Conservation (phyloP, 371 early-diverging fungal genomes). For the Dinochytrium kinnereticum region DNA sequence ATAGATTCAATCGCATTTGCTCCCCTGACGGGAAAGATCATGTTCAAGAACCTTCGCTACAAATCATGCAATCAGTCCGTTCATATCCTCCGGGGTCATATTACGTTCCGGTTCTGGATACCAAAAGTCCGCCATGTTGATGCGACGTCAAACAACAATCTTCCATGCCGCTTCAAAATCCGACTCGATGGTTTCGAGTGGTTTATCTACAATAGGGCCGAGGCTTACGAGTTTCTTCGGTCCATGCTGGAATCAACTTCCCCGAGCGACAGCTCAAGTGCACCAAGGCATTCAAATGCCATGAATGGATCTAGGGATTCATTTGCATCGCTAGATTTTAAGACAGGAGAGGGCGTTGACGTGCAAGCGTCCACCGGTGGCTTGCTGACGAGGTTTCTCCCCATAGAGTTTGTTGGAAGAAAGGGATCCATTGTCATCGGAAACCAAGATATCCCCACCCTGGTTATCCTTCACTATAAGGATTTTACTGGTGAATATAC, state of each 20-base stretch:
- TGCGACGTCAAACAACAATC: neutral
- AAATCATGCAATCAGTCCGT: conserved; percentile 76
- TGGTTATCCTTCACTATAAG: conserved; percentile 66
- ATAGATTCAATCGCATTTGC: conserved; percentile 79
- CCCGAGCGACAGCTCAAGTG: neutral
- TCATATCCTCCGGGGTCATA: conserved; percentile 75
- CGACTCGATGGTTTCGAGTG: conserved; percentile 83
- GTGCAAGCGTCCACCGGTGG: neutral
- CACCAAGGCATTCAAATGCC: neutral
- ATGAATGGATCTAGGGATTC: conserved; percentile 13
- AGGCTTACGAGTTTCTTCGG: conserved; percentile 72
- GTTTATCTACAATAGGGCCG: conserved; percentile 80
- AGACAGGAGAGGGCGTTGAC: neutral
- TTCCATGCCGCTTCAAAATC: conserved; percentile 68
- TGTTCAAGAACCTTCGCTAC: conserved; percentile 81
- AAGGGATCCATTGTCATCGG: conserved; percentile 79
- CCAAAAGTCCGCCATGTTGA: conserved; percentile 60
- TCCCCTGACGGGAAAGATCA: conserved; percentile 76
- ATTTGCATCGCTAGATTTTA: conserved; percentile 6
- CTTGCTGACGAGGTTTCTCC: conserved; percentile 65
- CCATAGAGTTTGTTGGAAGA: conserved; percentile 72
- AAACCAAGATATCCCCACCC: conserved; percentile 70
- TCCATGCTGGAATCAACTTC: conserved; percentile 49
- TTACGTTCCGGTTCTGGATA: conserved; percentile 81
- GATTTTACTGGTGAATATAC: conserved; percentile 70